Percentiles rank a stretch among this genome's conserved stretches.
These are phyloP conservation scores for Talaromyces piceae DNA, from an alignment of 2,329 filamentous ascomycete species.

Conservation along the genomic window DNA sequence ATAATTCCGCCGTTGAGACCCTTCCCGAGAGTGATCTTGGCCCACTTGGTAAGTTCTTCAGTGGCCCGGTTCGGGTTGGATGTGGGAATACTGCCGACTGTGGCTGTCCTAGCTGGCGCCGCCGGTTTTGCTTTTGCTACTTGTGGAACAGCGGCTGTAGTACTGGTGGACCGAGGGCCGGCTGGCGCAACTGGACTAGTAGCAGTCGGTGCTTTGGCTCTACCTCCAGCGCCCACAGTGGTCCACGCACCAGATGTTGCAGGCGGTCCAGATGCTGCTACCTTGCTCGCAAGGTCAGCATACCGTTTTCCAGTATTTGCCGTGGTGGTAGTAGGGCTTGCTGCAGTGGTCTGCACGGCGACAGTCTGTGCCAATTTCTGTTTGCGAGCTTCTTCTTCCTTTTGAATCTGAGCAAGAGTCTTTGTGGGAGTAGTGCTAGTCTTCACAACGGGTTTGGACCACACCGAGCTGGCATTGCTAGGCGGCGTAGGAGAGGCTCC, in stretches of 20 bases:
- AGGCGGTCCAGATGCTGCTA: conserved; percentile 37
- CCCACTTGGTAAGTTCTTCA: conserved; percentile 94
- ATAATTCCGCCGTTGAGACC: conserved; percentile 63
- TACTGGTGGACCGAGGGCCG: conserved; percentile 42
- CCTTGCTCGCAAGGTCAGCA: conserved; percentile 85
- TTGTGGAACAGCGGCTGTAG: conserved; percentile 32
- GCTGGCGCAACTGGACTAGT: conserved; percentile 34
- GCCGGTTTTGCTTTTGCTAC: conserved; percentile 45
- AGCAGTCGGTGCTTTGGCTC: conserved; percentile 63
- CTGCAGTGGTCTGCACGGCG: conserved; percentile 41
- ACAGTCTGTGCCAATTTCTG: conserved; percentile 54
- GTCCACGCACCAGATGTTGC: conserved; percentile 65
- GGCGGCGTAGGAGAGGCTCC: conserved; percentile 60
- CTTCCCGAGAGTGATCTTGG: conserved; percentile 67
- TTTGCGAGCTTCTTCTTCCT: conserved; percentile 89
- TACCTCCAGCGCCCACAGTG: conserved; percentile 88
- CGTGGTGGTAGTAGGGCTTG: conserved; percentile 38
- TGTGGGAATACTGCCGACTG: conserved; percentile 36
- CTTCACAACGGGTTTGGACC: conserved; percentile 43
- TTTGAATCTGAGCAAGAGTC: conserved; percentile 91
- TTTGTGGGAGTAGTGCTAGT: conserved; percentile 39
- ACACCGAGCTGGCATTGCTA: conserved; percentile 29
- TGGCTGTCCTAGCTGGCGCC: conserved; percentile 40
- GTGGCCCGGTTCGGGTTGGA: conserved; percentile 56
- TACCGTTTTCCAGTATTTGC: conserved; percentile 70